Evolutionary conservation across 202 grass and related monocot genomes (phyloP).

Genomic region (Musa balbisiana): DNA sequence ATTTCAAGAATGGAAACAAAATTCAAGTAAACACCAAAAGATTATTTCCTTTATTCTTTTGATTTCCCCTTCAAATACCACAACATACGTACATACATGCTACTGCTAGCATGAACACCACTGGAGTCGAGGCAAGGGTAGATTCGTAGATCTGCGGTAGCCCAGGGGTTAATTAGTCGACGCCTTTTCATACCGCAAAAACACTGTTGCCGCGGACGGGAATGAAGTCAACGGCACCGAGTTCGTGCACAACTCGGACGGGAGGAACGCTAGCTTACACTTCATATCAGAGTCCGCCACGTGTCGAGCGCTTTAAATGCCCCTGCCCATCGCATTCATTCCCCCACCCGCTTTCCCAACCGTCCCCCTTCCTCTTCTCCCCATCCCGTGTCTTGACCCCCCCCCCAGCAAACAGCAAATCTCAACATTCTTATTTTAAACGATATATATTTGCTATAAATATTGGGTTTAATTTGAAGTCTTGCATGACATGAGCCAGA

Average conservation of each 20-base stretch:
- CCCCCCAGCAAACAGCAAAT: background rate
- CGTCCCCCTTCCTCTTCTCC: no score
- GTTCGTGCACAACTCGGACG: background rate
- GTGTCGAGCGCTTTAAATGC: constrained; percentile 1
- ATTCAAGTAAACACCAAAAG: no score
- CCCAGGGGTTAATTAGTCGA: background rate
- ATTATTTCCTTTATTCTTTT: no score
- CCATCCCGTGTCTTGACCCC: background rate
- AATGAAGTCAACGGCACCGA: background rate
- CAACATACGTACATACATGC: no score
- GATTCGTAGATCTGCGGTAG: background rate
- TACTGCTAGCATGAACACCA: no score
- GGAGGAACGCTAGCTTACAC: background rate
- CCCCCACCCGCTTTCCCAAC: constrained; percentile 5
- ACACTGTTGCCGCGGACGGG: background rate
- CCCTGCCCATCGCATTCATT: background rate
- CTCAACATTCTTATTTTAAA: background rate
- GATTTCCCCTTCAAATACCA: no score
- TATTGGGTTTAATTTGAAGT: no score
- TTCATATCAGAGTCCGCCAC: background rate
- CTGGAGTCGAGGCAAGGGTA: background rate
- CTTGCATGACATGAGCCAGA: no score
- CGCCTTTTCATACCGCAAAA: background rate
- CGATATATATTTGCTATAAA: background rate
- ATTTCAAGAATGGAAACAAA: no score